Evolutionary conservation across 176 grass and related monocot species (phyloP).

Genomic region (Bothriochloa decipiens): DNA sequence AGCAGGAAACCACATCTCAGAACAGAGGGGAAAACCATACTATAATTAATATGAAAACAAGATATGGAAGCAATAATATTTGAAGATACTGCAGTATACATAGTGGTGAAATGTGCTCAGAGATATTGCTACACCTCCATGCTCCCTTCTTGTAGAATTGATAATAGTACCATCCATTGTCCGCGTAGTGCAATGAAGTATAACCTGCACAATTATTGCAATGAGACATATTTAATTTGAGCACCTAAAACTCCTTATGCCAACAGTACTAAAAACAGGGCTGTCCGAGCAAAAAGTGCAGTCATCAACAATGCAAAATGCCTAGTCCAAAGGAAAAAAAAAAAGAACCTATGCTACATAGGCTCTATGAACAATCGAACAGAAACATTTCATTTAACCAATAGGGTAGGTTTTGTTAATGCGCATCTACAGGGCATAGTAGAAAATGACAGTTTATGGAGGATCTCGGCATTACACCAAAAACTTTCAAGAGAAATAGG

Average conservation of each 20-base stretch:
- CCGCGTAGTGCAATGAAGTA: constrained; percentile 85
- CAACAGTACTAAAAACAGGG: background rate
- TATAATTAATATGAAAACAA: background rate
- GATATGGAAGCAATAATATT: background rate
- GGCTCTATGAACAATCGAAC: background rate
- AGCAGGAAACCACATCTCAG: background rate
- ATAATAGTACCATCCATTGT: constrained; percentile 73
- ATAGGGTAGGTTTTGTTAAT: background rate
- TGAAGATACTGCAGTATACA: background rate
- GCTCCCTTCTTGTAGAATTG: constrained; percentile 79
- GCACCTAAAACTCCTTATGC: background rate
- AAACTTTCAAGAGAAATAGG: background rate
- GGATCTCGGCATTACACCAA: background rate
- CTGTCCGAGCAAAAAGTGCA: background rate
- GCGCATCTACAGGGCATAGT: constrained; percentile 4
- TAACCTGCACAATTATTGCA: constrained; percentile 57
- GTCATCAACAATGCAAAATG: constrained; percentile 15
- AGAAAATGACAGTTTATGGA: background rate
- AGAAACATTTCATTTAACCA: background rate
- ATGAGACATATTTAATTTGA: constrained; percentile 2
- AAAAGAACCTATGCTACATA: background rate
- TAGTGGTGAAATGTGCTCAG: constrained; percentile 9
- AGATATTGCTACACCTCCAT: constrained; percentile 72
- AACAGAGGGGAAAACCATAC: background rate
- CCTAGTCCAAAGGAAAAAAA: background rate